Conservation (phyloP, 2,329 filamentous ascomycete genomes). For the Bipolaris sorokiniana region DNA sequence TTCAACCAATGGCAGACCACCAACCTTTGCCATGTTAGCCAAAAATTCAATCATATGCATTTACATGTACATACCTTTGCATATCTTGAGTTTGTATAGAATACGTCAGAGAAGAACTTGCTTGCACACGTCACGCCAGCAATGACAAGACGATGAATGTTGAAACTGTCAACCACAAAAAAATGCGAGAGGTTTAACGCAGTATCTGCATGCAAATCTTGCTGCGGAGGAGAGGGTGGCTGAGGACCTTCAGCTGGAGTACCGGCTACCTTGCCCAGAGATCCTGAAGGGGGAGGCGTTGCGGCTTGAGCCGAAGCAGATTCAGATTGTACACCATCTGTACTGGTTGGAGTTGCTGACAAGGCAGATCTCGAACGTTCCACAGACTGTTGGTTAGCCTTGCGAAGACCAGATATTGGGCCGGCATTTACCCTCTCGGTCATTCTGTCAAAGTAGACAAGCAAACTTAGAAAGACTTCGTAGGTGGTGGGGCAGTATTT, state of each 20-base stretch:
- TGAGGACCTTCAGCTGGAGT: conserved; percentile 35
- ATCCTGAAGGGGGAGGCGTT: conserved; percentile 58
- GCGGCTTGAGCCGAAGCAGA: conserved; percentile 51
- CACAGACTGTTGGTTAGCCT: conserved; percentile 57
- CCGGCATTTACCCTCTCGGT: conserved; percentile 90
- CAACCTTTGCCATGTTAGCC: conserved; percentile 69
- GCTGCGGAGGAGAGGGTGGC: conserved; percentile 47
- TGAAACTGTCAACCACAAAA: conserved; percentile 98
- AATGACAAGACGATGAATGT: conserved; percentile 96
- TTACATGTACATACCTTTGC: conserved; percentile 75
- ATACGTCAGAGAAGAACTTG: conserved; percentile 99
- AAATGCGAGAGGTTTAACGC: conserved; percentile 67
- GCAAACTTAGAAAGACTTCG: conserved; percentile 91
- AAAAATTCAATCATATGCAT: not conserved
- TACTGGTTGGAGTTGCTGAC: conserved; percentile 39
- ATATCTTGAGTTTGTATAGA: conserved; percentile 98
- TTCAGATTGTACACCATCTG: conserved; percentile 23
- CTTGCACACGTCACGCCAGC: conserved; percentile 97
- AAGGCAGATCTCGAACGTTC: conserved; percentile 42
- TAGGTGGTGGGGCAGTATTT: conserved; percentile 99
- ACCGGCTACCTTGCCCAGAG: conserved; percentile 50
- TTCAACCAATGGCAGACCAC: conserved; percentile 87
- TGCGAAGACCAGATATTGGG: conserved; percentile 69
- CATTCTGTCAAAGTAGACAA: conserved; percentile 99
- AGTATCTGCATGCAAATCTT: conserved; percentile 53